Percentiles rank a stretch among this genome's conserved stretches.
Evolutionary conservation across 2,329 filamentous ascomycete species (phyloP).

Genomic region (Talaromyces sp.): DNA sequence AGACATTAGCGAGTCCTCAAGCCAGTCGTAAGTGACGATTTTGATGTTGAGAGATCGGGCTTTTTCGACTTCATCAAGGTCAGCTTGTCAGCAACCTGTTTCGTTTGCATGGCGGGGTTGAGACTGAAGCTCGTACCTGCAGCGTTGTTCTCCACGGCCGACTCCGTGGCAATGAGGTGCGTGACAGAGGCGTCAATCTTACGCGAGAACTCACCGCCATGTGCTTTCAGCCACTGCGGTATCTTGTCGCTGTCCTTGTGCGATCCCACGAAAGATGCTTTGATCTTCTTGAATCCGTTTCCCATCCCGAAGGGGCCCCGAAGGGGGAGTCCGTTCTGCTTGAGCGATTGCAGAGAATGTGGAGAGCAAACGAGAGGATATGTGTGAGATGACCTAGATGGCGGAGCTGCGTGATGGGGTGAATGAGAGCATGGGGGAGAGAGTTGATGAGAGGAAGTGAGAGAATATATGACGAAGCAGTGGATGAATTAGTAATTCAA

Average conservation of each 20-base stretch:
- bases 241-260: conserved; percentile 58
- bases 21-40: conserved; percentile 49
- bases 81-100: not conserved
- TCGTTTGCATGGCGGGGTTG: not conserved
- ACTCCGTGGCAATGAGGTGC: conserved; percentile 65
- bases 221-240: conserved; percentile 60
- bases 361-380: not conserved
- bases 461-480: not conserved
- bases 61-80: conserved; percentile 35
- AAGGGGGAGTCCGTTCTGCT: too few species aligned
- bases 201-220: conserved; percentile 57
- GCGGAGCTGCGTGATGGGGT: not conserved
- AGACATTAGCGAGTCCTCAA: conserved; percentile 42
- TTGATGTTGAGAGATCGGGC: conserved; percentile 39
- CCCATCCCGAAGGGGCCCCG: conserved; percentile 36
- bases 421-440: not conserved
- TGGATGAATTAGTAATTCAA: too few species aligned
- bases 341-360: not conserved
- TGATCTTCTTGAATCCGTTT: conserved; percentile 49
- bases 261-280: conserved; percentile 57
- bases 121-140: conserved; percentile 31
- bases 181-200: conserved; percentile 58
- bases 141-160: conserved; percentile 55
- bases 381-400: not conserved
- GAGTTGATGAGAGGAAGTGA: not conserved